phyloP scores from a whole-genome alignment of 1,284 basidiomycete genomes.

The Schizophyllum amplum region DNA sequence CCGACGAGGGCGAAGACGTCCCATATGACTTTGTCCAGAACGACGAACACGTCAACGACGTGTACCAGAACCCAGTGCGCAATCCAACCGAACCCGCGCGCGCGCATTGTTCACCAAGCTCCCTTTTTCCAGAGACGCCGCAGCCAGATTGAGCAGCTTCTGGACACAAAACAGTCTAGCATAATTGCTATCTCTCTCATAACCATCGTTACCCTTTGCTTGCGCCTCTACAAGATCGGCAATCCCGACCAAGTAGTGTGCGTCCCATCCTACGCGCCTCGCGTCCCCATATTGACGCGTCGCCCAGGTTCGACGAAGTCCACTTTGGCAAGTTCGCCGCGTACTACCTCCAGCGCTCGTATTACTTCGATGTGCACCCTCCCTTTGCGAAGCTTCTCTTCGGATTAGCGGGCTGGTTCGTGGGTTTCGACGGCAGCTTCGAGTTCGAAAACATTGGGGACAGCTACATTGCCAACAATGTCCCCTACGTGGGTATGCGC shows the following conservation, averaged over 20 bases:
- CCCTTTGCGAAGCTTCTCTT: slow-evolving; percentile 92
- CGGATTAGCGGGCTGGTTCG: slow-evolving; percentile 90
- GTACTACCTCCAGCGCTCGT: slow-evolving; percentile 85
- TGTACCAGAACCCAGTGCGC: slow-evolving; percentile 37
- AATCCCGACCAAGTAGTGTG: slow-evolving; percentile 93
- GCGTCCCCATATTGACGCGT: neutral
- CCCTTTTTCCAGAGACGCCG: slow-evolving; percentile 33
- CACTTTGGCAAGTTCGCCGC: slow-evolving; percentile 95
- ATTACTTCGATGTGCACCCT: slow-evolving; percentile 99
- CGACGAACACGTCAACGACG: slow-evolving; percentile 36
- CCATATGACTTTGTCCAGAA: slow-evolving; percentile 27
- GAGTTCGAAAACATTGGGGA: slow-evolving; percentile 95
- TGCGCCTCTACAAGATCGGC: slow-evolving; percentile 91
- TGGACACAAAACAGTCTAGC: slow-evolving; percentile 57
- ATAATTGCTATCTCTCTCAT: slow-evolving; percentile 50
- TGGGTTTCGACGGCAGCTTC: slow-evolving; percentile 93
- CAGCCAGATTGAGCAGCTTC: slow-evolving; percentile 47
- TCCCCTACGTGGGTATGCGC: slow-evolving; percentile 93
- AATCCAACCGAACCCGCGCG: slow-evolving; percentile 6
- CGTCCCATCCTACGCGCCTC: slow-evolving; percentile 25
- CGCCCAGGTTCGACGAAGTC: slow-evolving; percentile 85
- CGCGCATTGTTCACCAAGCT: slow-evolving; percentile 5
- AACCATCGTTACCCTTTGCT: slow-evolving; percentile 67
- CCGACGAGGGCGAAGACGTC: neutral
- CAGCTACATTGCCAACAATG: slow-evolving; percentile 78